Evolutionary conservation across 768 basidiomycete species (phyloP).

Genomic region (Sporobolomyces phaffii): DNA sequence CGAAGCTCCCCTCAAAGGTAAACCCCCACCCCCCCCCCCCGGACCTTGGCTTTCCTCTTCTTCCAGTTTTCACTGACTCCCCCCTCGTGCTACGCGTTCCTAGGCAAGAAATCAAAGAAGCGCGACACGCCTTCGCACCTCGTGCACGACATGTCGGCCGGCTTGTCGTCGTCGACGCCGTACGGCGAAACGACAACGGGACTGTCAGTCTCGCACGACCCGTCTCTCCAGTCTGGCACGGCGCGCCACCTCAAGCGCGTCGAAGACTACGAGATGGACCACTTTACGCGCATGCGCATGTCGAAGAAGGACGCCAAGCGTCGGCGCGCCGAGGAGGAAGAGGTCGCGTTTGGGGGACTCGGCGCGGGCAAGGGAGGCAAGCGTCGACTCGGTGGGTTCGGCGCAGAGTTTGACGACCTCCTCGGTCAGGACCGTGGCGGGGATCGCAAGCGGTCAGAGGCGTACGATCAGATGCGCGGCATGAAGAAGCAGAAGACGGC

Average conservation of each 20-base stretch:
- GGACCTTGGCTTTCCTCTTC: background rate
- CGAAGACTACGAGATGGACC: slow-evolving; percentile 87
- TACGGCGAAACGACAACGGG: slow-evolving; percentile 47
- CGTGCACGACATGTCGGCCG: slow-evolving; percentile 28
- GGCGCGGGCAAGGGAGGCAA: slow-evolving; percentile 45
- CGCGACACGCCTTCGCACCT: slow-evolving; percentile 47
- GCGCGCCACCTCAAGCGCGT: slow-evolving; percentile 73
- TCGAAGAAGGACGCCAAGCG: slow-evolving; percentile 75
- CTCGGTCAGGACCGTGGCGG: slow-evolving; percentile 46
- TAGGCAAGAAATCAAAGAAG: slow-evolving; percentile 45
- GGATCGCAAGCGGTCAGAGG: slow-evolving; percentile 56
- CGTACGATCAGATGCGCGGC: slow-evolving; percentile 72
- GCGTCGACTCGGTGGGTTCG: slow-evolving; percentile 54
- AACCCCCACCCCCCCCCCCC: too few relatives aligned
- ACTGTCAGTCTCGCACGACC: slow-evolving; percentile 45
- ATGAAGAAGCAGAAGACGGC: slow-evolving; percentile 40
- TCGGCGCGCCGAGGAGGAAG: slow-evolving; percentile 72
- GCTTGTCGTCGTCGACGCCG: slow-evolving; percentile 41
- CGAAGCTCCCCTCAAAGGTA: slow-evolving; percentile 52
- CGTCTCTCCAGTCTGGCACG: slow-evolving; percentile 38
- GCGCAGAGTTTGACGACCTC: slow-evolving; percentile 79
- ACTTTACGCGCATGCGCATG: slow-evolving; percentile 83
- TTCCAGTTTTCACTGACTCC: background rate
- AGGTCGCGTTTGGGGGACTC: slow-evolving; percentile 72
- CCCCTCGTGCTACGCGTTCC: background rate